Evolutionary conservation across 371 early-diverging fungal genomes (phyloP).

Genomic region (Zychaea mexicana): DNA sequence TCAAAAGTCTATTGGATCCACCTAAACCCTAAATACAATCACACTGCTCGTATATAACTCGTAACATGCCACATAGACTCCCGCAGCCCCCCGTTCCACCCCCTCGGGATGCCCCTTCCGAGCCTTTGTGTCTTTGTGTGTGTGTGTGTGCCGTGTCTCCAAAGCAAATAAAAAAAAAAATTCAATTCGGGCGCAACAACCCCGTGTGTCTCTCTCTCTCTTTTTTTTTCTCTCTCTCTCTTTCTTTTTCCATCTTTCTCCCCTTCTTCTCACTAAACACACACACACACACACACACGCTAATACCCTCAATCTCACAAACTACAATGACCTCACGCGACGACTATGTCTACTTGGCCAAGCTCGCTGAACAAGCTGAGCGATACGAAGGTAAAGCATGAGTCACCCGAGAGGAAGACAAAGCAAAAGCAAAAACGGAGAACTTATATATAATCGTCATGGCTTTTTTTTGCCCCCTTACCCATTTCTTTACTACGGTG

Average conservation of each 20-base stretch:
- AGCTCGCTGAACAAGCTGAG: constrained; percentile 99
- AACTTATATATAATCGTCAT: neutral
- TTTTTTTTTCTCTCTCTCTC: neutral
- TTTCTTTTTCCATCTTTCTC: neutral
- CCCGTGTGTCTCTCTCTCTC: neutral
- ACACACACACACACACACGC: neutral
- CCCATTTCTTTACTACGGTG: too few species aligned
- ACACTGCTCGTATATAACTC: too few species aligned
- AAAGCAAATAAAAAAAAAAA: neutral
- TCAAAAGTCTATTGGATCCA: constrained; percentile 16
- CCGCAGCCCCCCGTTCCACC: neutral
- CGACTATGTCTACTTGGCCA: constrained; percentile 85
- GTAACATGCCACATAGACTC: neutral
- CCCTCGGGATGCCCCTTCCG: neutral
- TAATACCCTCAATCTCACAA: neutral
- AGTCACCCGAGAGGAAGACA: too few species aligned
- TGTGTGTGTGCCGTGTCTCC: neutral
- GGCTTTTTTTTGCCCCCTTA: too few species aligned
- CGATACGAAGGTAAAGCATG: constrained; percentile 84
- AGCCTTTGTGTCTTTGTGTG: neutral
- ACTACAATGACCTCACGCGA: constrained; percentile 27
- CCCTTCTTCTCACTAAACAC: neutral
- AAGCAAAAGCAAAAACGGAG: neutral
- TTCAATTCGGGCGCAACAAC: neutral
- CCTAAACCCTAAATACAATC: too few species aligned